Evolutionary conservation across 2,329 filamentous ascomycete genomes (phyloP).

Genomic region (Coleophoma cylindrospora): DNA sequence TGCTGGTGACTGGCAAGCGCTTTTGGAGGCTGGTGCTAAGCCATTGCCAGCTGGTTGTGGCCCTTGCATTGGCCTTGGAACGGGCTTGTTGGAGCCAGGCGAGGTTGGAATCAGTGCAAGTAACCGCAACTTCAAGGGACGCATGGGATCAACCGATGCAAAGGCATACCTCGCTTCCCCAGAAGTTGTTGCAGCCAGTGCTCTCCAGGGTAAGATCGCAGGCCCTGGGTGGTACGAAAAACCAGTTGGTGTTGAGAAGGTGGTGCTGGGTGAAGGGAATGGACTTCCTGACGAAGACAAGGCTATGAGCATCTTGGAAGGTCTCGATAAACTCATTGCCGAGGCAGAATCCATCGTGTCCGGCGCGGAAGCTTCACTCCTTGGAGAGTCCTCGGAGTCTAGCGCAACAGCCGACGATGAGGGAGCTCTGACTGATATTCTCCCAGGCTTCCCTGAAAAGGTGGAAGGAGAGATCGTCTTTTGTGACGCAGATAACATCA

Average conservation of each 20-base stretch:
- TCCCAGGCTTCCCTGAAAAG: slow-evolving; percentile 81
- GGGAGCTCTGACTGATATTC: slow-evolving; percentile 56
- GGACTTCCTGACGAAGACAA: slow-evolving; percentile 59
- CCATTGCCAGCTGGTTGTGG: slow-evolving; percentile 70
- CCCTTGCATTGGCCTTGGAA: slow-evolving; percentile 79
- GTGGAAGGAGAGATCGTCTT: slow-evolving; percentile 85
- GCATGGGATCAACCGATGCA: slow-evolving; percentile 77
- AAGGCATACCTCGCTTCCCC: slow-evolving; percentile 85
- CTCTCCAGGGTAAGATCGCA: slow-evolving; percentile 64
- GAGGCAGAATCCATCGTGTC: slow-evolving; percentile 52
- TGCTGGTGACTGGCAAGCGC: slow-evolving; percentile 76
- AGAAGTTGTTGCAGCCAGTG: slow-evolving; percentile 88
- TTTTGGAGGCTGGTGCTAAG: slow-evolving; percentile 75
- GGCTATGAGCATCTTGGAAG: slow-evolving; percentile 62
- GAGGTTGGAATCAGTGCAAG: slow-evolving; percentile 80
- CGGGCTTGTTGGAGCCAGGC: slow-evolving; percentile 73
- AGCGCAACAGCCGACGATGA: slow-evolving; percentile 27
- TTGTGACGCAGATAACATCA: slow-evolving; percentile 79
- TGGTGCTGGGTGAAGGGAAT: slow-evolving; percentile 66
- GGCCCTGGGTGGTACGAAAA: slow-evolving; percentile 76
- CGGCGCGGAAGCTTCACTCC: slow-evolving; percentile 25
- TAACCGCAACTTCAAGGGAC: slow-evolving; percentile 88
- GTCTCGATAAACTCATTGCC: slow-evolving; percentile 65
- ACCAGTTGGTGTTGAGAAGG: slow-evolving; percentile 63
- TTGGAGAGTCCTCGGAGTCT: slow-evolving; percentile 16